These are phyloP conservation scores for Veloboletus limbatus DNA, from an alignment of 1,284 basidiomycete genomes.

Conservation along the genomic window DNA sequence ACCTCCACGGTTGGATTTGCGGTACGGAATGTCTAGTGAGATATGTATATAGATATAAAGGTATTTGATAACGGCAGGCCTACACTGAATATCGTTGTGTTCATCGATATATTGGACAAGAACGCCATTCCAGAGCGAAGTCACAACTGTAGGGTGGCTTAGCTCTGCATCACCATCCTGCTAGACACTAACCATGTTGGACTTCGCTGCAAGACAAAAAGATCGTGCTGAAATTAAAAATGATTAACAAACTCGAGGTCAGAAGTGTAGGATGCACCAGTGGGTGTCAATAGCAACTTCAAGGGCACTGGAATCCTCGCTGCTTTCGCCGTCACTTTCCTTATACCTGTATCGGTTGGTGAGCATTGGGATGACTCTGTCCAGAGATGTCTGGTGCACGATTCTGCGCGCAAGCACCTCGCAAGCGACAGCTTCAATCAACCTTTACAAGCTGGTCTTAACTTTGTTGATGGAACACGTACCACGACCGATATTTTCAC, in stretches of 20 bases:
- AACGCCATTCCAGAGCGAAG: constrained; percentile 77
- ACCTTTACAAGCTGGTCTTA: not conserved
- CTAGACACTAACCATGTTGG: constrained; percentile 61
- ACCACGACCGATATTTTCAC: constrained; percentile 82
- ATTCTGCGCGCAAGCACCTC: constrained; percentile 86
- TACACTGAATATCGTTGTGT: constrained; percentile 69
- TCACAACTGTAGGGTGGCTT: constrained; percentile 49
- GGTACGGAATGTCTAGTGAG: constrained; percentile 57
- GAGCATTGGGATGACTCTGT: constrained; percentile 69
- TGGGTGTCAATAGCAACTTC: constrained; percentile 48
- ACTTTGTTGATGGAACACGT: constrained; percentile 18
- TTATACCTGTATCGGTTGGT: constrained; percentile 72
- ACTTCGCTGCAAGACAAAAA: constrained; percentile 88
- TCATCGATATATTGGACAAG: constrained; percentile 76
- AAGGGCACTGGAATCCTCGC: constrained; percentile 31
- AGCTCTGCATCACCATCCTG: constrained; percentile 1
- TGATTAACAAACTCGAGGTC: constrained; percentile 5
- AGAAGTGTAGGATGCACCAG: constrained; percentile 46
- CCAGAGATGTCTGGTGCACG: constrained; percentile 63
- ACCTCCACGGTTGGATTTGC: constrained; percentile 45
- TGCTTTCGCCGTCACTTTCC: constrained; percentile 61
- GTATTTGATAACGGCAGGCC: constrained; percentile 17
- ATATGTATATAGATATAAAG: too few relatives aligned
- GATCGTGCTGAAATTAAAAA: constrained; percentile 50
- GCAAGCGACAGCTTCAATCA: constrained; percentile 66